A percentile compares a stretch with the other conserved stretches of the same genome.
These are phyloP conservation scores for Cnidoscolus chayamansa DNA, from an alignment of 441 rosid species.

Conservation along the genomic window DNA sequence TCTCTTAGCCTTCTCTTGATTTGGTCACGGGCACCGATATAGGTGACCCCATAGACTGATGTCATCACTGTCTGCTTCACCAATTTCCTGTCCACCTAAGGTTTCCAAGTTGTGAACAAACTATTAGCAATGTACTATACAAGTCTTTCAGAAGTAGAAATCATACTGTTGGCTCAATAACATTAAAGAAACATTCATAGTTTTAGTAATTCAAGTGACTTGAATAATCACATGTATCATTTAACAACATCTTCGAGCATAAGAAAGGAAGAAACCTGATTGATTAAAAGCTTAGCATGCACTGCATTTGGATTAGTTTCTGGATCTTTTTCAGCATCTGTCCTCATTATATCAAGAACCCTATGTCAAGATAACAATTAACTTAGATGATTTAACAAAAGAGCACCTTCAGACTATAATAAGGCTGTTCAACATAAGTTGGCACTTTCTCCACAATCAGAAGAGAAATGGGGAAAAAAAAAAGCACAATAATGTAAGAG, in stretches of 20 bases:
- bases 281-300: slow-evolving; percentile 61
- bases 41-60: slow-evolving; percentile 96
- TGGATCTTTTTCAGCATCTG: slow-evolving; percentile 73
- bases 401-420: not conserved
- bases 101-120: slow-evolving; percentile 25
- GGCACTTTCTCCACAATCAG: slow-evolving; percentile 5
- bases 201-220: slow-evolving; percentile 9
- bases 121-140: slow-evolving; percentile 21
- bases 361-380: slow-evolving; percentile 38
- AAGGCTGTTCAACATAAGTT: slow-evolving; percentile 1
- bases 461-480: not conserved
- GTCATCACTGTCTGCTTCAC: slow-evolving; percentile 99
- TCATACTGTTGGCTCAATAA: not conserved
- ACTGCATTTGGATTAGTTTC: slow-evolving; percentile 48
- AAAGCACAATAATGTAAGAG: not conserved
- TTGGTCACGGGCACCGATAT: slow-evolving; percentile 94
- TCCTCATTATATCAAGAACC: slow-evolving; percentile 75
- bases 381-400: slow-evolving; percentile 21
- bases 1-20: slow-evolving; percentile 86
- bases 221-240: slow-evolving; percentile 4
- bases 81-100: slow-evolving; percentile 85
- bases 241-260: slow-evolving; percentile 21
- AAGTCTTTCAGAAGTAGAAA: slow-evolving; percentile 2
- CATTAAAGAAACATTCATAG: not conserved
- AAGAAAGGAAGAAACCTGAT: slow-evolving; percentile 56